A percentile compares a stretch with the other conserved stretches of the same genome.
Evolutionary conservation across 768 basidiomycete species (phyloP).

Genomic region (Trametes cubensis): DNA sequence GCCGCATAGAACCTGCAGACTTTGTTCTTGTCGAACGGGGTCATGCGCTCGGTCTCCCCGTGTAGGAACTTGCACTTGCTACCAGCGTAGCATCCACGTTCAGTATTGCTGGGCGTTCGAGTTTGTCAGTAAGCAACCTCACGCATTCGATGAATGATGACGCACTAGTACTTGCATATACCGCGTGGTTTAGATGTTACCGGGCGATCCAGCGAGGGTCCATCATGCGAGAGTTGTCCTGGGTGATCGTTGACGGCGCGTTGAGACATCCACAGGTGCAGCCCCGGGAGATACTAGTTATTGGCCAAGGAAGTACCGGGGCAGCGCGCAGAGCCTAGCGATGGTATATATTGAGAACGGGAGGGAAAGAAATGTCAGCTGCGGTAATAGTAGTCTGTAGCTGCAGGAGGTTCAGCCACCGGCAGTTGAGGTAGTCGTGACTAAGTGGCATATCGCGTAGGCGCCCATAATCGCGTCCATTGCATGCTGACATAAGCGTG

Average conservation of each 20-base stretch:
- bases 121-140: not conserved
- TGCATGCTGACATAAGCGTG: not conserved
- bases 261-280: slow-evolving; percentile 4
- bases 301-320: not conserved
- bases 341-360: slow-evolving; percentile 3
- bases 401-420: slow-evolving; percentile 6
- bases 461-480: slow-evolving; percentile 6
- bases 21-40: slow-evolving; percentile 74
- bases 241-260: not conserved
- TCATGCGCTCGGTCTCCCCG: slow-evolving; percentile 49
- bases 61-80: slow-evolving; percentile 79
- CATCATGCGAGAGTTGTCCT: not conserved
- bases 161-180: slow-evolving; percentile 64
- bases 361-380: slow-evolving; percentile 1
- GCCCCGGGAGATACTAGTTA: not conserved
- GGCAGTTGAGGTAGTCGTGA: not conserved
- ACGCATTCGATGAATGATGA: not conserved
- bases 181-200: slow-evolving; percentile 73
- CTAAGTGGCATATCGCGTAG: not conserved
- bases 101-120: slow-evolving; percentile 35
- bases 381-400: slow-evolving; percentile 17
- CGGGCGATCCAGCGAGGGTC: slow-evolving; percentile 45
- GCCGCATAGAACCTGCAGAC: slow-evolving; percentile 64
- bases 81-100: slow-evolving; percentile 71
- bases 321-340: not conserved